These are phyloP conservation scores for Gaeumannomyces sp. DNA, from an alignment of 2,329 filamentous ascomycete species.

Conservation along the genomic window DNA sequence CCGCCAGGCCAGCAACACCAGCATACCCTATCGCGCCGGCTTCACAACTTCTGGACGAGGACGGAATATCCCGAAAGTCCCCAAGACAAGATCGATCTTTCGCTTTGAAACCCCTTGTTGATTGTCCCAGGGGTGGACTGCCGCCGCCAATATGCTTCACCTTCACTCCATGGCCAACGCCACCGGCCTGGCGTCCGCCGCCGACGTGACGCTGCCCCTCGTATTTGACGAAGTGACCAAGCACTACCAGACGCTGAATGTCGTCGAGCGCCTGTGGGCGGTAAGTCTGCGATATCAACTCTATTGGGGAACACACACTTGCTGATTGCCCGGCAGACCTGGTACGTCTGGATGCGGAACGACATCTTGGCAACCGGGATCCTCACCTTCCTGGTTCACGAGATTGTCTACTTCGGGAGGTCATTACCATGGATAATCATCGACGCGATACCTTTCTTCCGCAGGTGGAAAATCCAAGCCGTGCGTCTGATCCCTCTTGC, in stretches of 20 bases:
- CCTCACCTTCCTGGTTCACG: conserved; percentile 95
- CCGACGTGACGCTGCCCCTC: conserved; percentile 18
- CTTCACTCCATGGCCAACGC: conserved; percentile 8
- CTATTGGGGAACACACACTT: background rate
- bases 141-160: background rate
- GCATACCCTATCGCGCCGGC: background rate
- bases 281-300: conserved; percentile 34
- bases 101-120: background rate
- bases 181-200: conserved; percentile 4
- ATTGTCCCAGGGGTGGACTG: background rate
- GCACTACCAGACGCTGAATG: conserved; percentile 79
- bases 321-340: conserved; percentile 44
- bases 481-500: conserved; percentile 32
- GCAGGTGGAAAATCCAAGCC: conserved; percentile 83
- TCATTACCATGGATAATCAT: conserved; percentile 88
- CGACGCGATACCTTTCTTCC: conserved; percentile 79
- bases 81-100: background rate
- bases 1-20: background rate
- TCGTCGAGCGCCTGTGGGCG: conserved; percentile 83
- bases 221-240: conserved; percentile 60
- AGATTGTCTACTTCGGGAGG: conserved; percentile 89
- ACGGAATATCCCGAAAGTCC: background rate
- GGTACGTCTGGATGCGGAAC: conserved; percentile 99
- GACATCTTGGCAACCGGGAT: conserved; percentile 94
- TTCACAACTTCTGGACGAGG: background rate